A percentile compares a stretch with the other conserved stretches of the same genome.
Conservation (phyloP, 2,329 filamentous ascomycete genomes). For the Ceratocystis diversiconidia region DNA sequence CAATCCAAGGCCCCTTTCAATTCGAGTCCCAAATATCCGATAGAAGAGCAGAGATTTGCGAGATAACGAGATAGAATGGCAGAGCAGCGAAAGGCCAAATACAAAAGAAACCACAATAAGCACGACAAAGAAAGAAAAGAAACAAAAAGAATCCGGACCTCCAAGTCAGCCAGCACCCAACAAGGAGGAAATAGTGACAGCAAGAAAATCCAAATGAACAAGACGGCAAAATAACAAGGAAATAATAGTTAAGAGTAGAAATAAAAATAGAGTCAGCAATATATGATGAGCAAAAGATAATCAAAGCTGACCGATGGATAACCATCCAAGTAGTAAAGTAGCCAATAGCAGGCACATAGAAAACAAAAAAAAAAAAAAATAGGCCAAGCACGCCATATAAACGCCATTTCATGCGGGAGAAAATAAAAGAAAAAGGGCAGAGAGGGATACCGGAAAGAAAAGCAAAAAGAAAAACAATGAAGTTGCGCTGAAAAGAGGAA, state of each 20-base stretch:
- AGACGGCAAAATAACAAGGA: neutral
- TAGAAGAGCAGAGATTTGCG: neutral
- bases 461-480: neutral
- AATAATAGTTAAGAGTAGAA: neutral
- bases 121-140: neutral
- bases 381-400: constrained; percentile 10
- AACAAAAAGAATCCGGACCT: neutral
- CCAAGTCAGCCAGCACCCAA: neutral
- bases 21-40: neutral
- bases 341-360: neutral
- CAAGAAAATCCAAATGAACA: neutral
- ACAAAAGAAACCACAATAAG: neutral
- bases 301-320: neutral
- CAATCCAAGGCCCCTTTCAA: neutral
- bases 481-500: constrained; percentile 17
- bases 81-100: neutral
- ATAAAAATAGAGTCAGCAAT: neutral
- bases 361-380: neutral
- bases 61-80: neutral
- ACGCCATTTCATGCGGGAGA: constrained; percentile 16
- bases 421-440: neutral
- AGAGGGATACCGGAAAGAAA: neutral
- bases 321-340: neutral
- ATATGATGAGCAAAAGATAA: neutral
- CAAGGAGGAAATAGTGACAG: neutral